Percentiles rank a stretch among this genome's conserved stretches.
Evolutionary conservation across 2,329 filamentous ascomycete genomes (phyloP).

Genomic region (Mycosphaerella sp.): DNA sequence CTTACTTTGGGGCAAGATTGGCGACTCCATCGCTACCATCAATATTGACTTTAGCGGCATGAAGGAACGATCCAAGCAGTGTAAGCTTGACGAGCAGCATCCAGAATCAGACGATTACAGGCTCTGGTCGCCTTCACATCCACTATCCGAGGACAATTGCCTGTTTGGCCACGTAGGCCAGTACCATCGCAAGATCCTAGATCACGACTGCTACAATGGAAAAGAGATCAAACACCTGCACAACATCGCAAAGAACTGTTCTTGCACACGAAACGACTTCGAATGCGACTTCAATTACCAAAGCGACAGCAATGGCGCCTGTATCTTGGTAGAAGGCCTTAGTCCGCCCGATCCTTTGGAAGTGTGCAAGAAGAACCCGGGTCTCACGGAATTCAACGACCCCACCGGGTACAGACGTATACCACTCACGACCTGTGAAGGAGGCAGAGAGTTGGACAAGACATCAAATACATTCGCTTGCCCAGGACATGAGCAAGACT

Average conservation of each 20-base stretch:
- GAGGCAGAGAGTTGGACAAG: constrained; percentile 69
- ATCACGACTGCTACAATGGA: constrained; percentile 74
- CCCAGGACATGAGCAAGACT: constrained; percentile 75
- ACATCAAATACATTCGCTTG: constrained; percentile 58
- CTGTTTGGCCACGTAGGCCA: constrained; percentile 86
- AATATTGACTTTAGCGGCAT: constrained; percentile 87
- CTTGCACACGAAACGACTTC: constrained; percentile 77
- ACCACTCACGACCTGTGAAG: constrained; percentile 78
- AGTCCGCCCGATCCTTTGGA: constrained; percentile 54
- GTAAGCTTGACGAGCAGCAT: constrained; percentile 58
- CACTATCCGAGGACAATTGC: constrained; percentile 69
- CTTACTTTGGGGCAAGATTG: constrained; percentile 70
- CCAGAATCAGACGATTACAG: constrained; percentile 67
- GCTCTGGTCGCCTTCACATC: constrained; percentile 82
- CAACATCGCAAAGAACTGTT: constrained; percentile 66
- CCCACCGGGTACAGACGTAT: constrained; percentile 85
- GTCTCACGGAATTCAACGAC: constrained; percentile 71
- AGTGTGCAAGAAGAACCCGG: constrained; percentile 58
- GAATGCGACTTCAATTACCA: constrained; percentile 98
- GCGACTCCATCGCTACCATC: constrained; percentile 60
- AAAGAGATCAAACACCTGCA: constrained; percentile 57
- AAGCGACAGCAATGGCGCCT: constrained; percentile 68
- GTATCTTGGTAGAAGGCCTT: constrained; percentile 68
- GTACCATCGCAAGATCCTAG: constrained; percentile 85
- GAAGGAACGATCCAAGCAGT: constrained; percentile 57